Base-by-base conservation (phyloP, 352 stramenopile genomes). In the Phytophthora idaei region DNA sequence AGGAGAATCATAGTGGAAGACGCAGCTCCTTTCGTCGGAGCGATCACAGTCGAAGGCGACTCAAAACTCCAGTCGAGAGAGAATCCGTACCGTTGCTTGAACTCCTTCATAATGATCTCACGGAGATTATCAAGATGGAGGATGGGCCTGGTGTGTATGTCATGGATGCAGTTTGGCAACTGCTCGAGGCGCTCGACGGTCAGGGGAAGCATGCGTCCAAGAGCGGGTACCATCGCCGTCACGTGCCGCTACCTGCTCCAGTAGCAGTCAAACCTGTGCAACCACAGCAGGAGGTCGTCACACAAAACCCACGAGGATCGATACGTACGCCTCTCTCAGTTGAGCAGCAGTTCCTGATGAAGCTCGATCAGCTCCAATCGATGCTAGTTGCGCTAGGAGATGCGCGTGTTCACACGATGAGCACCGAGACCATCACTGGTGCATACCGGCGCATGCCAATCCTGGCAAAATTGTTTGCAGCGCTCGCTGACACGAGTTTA, bases 341-440 rank as follows among this genome's bases (percentile, higher is more conserved):
- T 1, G 83, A 92, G 49, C 83, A 90, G 65, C 77, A 89, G 47
- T 89, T 84, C 42, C 25, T 83, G 17, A 77, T 90, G 55, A 87
- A 87, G 57, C 44, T 92, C 9, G 81, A 92, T 63, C 83, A 92
- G 51, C 61, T 92, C 0, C 77, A 90, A 50, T 83, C 76, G 17
- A 67, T 87, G 44, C 54, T 90, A 17, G 60, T 64, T 31, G 64
- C 74, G 5, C 57, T 92, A 3, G 67, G 58, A 0, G 53, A 67
- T 21, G 71, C 80, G 41, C 77, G 68, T 31, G 57, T 90, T 7
- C 72, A 87, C 36, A 65, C 62, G 21, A 87, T 90, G 79, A 77
- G 63, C 49, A 80, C 76, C 0, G 81, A 89, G 7, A 77, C 71
- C 8, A 88, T 90, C 50, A 77, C 79, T 10, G 73, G 63, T 34